Conservation (phyloP, 1,139 yeast species). For the Blastobotrys elegans region DNA sequence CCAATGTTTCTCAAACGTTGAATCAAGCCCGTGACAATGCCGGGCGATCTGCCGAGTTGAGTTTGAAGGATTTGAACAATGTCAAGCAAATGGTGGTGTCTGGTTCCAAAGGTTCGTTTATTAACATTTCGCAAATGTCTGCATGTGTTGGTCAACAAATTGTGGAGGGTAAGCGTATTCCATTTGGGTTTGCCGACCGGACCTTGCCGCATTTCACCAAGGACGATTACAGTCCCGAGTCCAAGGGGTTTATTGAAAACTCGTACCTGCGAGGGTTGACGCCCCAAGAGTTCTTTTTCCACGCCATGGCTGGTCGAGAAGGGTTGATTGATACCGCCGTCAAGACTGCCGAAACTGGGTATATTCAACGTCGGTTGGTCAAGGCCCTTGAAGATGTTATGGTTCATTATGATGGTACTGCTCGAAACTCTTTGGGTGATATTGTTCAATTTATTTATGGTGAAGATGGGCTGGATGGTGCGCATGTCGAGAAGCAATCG, state of each 20-base stretch:
- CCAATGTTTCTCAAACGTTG: constrained; percentile 88
- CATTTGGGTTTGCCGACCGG: constrained; percentile 94
- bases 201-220: constrained; percentile 96
- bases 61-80: constrained; percentile 86
- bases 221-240: constrained; percentile 97
- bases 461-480: constrained; percentile 98
- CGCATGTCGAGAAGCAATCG: constrained; percentile 96
- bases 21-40: constrained; percentile 99
- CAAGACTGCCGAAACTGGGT: constrained; percentile 98
- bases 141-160: constrained; percentile 99
- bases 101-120: constrained; percentile 98
- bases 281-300: constrained; percentile 98
- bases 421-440: constrained; percentile 95
- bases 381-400: constrained; percentile 97
- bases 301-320: constrained; percentile 99
- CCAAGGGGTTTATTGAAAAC: constrained; percentile 96
- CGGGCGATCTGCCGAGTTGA: constrained; percentile 97
- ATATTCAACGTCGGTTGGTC: constrained; percentile 97
- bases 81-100: constrained; percentile 99
- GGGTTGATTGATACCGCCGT: constrained; percentile 99
- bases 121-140: constrained; percentile 98
- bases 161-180: constrained; percentile 99
- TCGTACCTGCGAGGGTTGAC: constrained; percentile 96
- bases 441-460: constrained; percentile 95
- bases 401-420: constrained; percentile 98